Percentiles rank a stretch among this genome's conserved stretches.
Evolutionary conservation across 192 early-diverging fungal species (phyloP).

Genomic region (Helicostylum pulchrum): DNA sequence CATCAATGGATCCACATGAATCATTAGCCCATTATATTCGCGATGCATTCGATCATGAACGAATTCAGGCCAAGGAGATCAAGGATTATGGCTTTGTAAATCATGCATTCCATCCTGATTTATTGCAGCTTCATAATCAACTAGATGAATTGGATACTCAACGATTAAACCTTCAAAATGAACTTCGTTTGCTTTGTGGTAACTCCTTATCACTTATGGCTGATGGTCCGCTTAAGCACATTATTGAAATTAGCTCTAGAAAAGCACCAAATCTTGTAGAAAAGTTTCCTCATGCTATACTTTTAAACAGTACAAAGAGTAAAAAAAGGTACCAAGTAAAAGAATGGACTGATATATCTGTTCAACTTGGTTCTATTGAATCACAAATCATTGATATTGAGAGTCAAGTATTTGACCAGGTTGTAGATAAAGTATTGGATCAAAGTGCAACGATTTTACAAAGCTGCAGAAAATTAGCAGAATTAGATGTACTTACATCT

Average conservation of each 20-base stretch:
- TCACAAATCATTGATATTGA: constrained; percentile 49
- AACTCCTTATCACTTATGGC: constrained; percentile 43
- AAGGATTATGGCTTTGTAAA: constrained; percentile 51
- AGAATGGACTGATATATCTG: constrained; percentile 58
- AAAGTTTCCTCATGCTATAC: constrained; percentile 28
- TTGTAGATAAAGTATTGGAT: constrained; percentile 39
- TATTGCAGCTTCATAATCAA: constrained; percentile 39
- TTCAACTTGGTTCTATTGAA: constrained; percentile 47
- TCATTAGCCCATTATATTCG: constrained; percentile 38
- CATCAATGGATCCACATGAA: constrained; percentile 41
- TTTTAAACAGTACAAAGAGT: constrained; percentile 49
- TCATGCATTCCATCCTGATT: constrained; percentile 35
- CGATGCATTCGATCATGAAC: constrained; percentile 44
- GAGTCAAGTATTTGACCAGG: constrained; percentile 47
- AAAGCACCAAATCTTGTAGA: constrained; percentile 39
- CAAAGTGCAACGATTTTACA: constrained; percentile 54
- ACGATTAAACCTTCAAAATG: constrained; percentile 37
- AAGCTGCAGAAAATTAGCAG: constrained; percentile 59
- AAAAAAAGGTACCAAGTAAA: constrained; percentile 51
- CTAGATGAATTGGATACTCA: constrained; percentile 43
- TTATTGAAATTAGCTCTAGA: constrained; percentile 52
- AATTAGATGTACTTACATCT: constrained; percentile 64
- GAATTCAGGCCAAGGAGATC: constrained; percentile 36
- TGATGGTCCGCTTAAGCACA: constrained; percentile 41
- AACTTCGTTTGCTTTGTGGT: constrained; percentile 38